Evolutionary conservation across 2,329 filamentous ascomycete species (phyloP).

Genomic region (Fusarium udum): DNA sequence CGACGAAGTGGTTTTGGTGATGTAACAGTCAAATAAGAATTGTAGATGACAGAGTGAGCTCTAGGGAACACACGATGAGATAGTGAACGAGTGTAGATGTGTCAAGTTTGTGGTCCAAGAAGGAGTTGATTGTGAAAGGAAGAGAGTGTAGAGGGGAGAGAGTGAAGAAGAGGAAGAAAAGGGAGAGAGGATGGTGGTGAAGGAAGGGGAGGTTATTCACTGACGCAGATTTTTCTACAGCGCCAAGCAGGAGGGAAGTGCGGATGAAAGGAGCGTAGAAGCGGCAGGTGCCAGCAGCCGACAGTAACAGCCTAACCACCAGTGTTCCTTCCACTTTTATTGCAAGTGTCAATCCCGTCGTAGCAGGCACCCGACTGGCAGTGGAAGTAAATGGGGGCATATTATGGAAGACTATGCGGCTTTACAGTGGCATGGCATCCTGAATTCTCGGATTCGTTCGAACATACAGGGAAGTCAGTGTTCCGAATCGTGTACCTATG

Average conservation of each 20-base stretch:
- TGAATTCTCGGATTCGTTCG: not conserved
- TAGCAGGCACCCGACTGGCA: constrained; percentile 24
- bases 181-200: constrained; percentile 23
- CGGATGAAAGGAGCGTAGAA: constrained; percentile 38
- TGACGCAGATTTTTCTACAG: constrained; percentile 33
- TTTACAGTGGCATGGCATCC: not conserved
- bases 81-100: constrained; percentile 44
- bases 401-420: not conserved
- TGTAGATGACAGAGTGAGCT: constrained; percentile 42
- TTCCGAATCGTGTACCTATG: not conserved
- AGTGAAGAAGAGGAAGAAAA: constrained; percentile 21
- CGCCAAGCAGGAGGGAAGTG: constrained; percentile 29
- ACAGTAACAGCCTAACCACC: constrained; percentile 25
- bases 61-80: constrained; percentile 43
- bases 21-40: constrained; percentile 26
- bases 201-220: constrained; percentile 43
- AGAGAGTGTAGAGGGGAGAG: constrained; percentile 12
- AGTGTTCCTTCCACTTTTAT: constrained; percentile 13
- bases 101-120: constrained; percentile 29
- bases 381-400: not conserved
- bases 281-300: constrained; percentile 23
- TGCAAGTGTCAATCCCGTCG: not conserved
- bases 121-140: constrained; percentile 27
- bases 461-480: not conserved
- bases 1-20: constrained; percentile 12